Base-by-base conservation (phyloP, 2,329 filamentous ascomycete species). In the Aspergillus sclerotialis region DNA sequence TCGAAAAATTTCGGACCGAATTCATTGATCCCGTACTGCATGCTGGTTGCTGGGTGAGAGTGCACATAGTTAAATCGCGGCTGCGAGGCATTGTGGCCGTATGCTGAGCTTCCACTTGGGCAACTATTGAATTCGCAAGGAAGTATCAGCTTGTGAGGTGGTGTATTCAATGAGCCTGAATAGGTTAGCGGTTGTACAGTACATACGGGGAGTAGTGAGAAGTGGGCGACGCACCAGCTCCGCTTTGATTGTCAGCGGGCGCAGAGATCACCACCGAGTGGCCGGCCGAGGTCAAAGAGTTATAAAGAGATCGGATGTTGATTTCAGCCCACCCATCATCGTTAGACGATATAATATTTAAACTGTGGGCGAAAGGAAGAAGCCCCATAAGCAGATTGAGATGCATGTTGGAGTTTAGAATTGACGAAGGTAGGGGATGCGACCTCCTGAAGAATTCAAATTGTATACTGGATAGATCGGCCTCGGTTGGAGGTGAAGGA, bases 251-350 rank as follows among this genome's bases (percentile, higher is more conserved):
- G 36, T 82, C 72, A 0, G 81, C 80, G 0, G 82, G 81, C 0
- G 68, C 76, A 1, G 79, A 82, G 5, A 86, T 65, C 7, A 84
- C 65, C 7, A 78, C 76, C 7, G 75, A 64, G 46, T 84, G 73
- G 0, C 76, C 76, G 2, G 73, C 69, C 2, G 58, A 57, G 7
- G 60, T 68, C 26, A 85, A 60, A 9, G 68, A 64, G 33, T 75
- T 58, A 58, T 80, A 75, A 33, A 84, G 63, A 0, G 69, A 67
- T 11, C 81, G 73, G 32, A 80, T 61, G 49, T 84, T 82, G 26
- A 70, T 70, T 61, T 84, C 81, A 4, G 80, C 78, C 82, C 82
- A 85, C 21, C 82, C 81, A 52, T 85, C 82, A 44, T 85, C 81
- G 56, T 85, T 85, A 44, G 73, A 72, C 37, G 80, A 75, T 35